Conservation (phyloP, 2,329 filamentous ascomycete species). For the Fusarium sp. region DNA sequence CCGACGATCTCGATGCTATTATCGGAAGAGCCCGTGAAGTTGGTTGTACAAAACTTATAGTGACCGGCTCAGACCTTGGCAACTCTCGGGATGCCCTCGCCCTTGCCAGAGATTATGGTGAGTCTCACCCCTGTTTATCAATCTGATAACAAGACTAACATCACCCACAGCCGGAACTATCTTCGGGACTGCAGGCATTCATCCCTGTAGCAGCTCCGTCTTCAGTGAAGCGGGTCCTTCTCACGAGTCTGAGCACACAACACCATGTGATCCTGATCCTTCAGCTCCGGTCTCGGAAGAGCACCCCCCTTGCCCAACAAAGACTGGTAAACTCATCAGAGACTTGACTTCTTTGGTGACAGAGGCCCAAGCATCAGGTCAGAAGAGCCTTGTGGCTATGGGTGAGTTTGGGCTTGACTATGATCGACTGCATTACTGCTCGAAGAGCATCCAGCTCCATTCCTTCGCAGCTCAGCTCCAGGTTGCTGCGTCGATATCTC, state of each 20-base stretch:
- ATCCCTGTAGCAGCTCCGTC: slow-evolving; percentile 86
- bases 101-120: slow-evolving; percentile 79
- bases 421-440: slow-evolving; percentile 85
- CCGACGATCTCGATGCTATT: slow-evolving; percentile 78
- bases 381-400: slow-evolving; percentile 73
- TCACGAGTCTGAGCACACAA: slow-evolving; percentile 58
- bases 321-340: slow-evolving; percentile 61
- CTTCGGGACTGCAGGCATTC: slow-evolving; percentile 91
- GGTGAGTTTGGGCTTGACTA: slow-evolving; percentile 98
- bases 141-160: not conserved
- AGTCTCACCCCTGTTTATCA: slow-evolving; percentile 44
- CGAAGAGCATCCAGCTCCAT: slow-evolving; percentile 80
- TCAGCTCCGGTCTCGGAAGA: slow-evolving; percentile 60
- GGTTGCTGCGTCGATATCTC: slow-evolving; percentile 72
- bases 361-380: slow-evolving; percentile 60
- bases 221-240: slow-evolving; percentile 69
- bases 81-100: slow-evolving; percentile 80
- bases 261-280: slow-evolving; percentile 64
- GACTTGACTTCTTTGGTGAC: slow-evolving; percentile 73
- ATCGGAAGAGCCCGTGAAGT: slow-evolving; percentile 80
- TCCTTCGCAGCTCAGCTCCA: slow-evolving; percentile 87
- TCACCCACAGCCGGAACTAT: slow-evolving; percentile 73
- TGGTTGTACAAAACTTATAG: slow-evolving; percentile 89
- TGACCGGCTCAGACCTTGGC: slow-evolving; percentile 87
- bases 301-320: slow-evolving; percentile 54